Evolutionary conservation across 2,329 filamentous ascomycete species (phyloP).

Genomic region (Epichloe typhina): DNA sequence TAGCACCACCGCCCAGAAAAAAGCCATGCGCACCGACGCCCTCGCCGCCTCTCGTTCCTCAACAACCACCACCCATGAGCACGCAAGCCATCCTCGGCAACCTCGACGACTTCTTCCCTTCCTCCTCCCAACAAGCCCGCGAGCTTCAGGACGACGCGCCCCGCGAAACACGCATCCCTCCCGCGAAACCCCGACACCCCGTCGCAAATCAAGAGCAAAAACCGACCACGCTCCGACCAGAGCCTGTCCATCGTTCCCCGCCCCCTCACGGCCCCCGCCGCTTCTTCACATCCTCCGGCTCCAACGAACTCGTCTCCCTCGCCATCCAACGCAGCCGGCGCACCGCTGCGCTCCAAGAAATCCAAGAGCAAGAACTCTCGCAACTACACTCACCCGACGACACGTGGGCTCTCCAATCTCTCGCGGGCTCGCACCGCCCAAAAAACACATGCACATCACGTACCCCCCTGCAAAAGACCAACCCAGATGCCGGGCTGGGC

Average conservation of each 20-base stretch:
- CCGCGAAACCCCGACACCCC: neutral
- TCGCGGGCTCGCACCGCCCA: neutral
- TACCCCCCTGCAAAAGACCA: neutral
- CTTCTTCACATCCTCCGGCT: constrained; percentile 26
- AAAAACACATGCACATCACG: neutral
- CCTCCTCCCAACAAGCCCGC: constrained; percentile 40
- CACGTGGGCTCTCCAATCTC: neutral
- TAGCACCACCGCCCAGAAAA: neutral
- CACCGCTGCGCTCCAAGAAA: constrained; percentile 18
- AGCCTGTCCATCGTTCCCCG: constrained; percentile 1
- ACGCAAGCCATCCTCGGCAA: constrained; percentile 41
- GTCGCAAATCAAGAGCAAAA: constrained; percentile 5
- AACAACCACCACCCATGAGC: constrained; percentile 24
- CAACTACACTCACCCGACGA: constrained; percentile 6
- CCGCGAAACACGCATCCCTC: neutral
- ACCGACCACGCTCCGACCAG: constrained; percentile 5
- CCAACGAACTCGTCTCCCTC: constrained; percentile 20
- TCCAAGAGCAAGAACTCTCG: constrained; percentile 15
- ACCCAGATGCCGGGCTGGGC: too few relatives aligned
- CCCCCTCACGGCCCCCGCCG: constrained; percentile 9
- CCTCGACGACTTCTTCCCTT: constrained; percentile 41
- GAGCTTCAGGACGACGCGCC: constrained; percentile 33
- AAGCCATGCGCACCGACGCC: neutral
- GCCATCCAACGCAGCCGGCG: constrained; percentile 23
- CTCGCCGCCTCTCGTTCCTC: constrained; percentile 5